Evolutionary conservation across 2,329 filamentous ascomycete species (phyloP).

Genomic region (Cercospora canescens): DNA sequence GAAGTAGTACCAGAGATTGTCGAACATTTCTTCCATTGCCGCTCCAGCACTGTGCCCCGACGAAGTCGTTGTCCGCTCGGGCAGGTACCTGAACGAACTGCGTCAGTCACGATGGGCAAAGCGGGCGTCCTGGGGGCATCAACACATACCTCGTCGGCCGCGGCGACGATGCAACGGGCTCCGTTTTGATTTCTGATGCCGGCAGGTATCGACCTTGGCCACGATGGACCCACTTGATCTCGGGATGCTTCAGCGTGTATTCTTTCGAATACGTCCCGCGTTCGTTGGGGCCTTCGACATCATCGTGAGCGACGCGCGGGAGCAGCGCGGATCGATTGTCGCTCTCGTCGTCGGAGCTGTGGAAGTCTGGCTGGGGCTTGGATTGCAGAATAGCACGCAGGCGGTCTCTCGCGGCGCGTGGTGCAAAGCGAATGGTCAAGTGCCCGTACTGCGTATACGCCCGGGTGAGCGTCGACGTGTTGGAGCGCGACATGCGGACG

Average conservation of each 20-base stretch:
- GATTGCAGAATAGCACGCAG: slow-evolving; percentile 16
- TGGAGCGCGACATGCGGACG: slow-evolving; percentile 2
- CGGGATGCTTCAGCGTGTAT: slow-evolving; percentile 33
- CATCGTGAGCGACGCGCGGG: slow-evolving; percentile 1
- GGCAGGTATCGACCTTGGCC: slow-evolving; percentile 37
- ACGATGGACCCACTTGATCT: slow-evolving; percentile 36
- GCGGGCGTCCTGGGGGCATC: not conserved
- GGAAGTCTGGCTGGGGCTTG: slow-evolving; percentile 13
- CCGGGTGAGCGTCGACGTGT: not conserved
- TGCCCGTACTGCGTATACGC: slow-evolving; percentile 7
- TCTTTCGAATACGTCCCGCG: slow-evolving; percentile 35
- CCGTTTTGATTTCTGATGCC: slow-evolving; percentile 22
- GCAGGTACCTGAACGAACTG: slow-evolving; percentile 10
- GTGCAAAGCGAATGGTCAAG: slow-evolving; percentile 18
- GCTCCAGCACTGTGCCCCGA: slow-evolving; percentile 8
- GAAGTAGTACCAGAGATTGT: slow-evolving; percentile 16
- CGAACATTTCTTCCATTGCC: slow-evolving; percentile 18
- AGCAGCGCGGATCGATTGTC: not conserved
- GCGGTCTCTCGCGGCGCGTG: slow-evolving; percentile 12
- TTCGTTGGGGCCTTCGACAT: slow-evolving; percentile 30
- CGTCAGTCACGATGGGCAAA: slow-evolving; percentile 3
- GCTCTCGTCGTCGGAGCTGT: slow-evolving; percentile 4
- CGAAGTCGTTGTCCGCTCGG: slow-evolving; percentile 12
- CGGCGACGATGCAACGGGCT: slow-evolving; percentile 6
- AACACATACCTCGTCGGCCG: slow-evolving; percentile 22